Evolutionary conservation across 2,329 filamentous ascomycete genomes (phyloP).

Genomic region (Apiospora kogelbergensis): DNA sequence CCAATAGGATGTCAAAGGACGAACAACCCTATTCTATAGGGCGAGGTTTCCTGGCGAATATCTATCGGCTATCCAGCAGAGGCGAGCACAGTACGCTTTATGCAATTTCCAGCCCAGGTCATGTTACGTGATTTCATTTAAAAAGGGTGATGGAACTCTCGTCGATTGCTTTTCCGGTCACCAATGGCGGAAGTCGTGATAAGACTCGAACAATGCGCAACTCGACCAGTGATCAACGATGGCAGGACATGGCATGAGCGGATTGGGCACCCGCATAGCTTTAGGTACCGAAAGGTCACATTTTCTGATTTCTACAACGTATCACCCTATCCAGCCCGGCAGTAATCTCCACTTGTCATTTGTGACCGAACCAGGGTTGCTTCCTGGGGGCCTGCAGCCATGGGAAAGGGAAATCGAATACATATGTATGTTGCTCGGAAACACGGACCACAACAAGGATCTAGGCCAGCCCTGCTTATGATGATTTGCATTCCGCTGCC

Average conservation of each 20-base stretch:
- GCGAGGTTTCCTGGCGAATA: neutral
- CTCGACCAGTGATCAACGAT: neutral
- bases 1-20: neutral
- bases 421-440: neutral
- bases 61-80: neutral
- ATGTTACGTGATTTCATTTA: conserved; percentile 8
- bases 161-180: neutral
- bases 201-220: conserved; percentile 1
- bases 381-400: neutral
- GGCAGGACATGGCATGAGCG: neutral
- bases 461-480: neutral
- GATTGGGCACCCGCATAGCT: conserved; percentile 1
- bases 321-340: neutral
- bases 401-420: neutral
- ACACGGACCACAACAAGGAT: conserved; percentile 9
- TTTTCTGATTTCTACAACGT: conserved; percentile 1
- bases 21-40: neutral
- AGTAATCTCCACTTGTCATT: conserved; percentile 14
- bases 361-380: conserved; percentile 11
- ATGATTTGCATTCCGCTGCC: conserved; percentile 1
- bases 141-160: neutral
- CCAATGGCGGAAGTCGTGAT: neutral
- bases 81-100: neutral
- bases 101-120: neutral
- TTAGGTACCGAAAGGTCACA: conserved; percentile 1